Evolutionary conservation across 2,329 filamentous ascomycete species (phyloP).

Genomic region (Rhinocladiella mackenziei): DNA sequence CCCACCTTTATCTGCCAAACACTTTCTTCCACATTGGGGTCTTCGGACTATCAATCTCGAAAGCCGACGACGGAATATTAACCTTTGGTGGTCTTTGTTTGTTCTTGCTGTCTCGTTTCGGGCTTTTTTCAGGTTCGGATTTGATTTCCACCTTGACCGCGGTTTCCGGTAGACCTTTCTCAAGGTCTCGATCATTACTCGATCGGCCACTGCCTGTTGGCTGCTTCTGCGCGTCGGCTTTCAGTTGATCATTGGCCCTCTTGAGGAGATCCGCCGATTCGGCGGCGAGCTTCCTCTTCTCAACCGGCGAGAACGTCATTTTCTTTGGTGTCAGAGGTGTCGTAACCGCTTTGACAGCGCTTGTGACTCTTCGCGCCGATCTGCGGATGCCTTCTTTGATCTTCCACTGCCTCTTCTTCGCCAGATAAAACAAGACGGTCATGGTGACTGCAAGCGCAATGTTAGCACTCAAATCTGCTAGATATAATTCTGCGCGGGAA

Average conservation of each 20-base stretch:
- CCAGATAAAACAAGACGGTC: constrained; percentile 68
- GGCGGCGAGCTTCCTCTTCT: constrained; percentile 11
- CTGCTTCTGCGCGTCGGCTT: not conserved
- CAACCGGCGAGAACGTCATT: constrained; percentile 18
- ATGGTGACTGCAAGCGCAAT: constrained; percentile 14
- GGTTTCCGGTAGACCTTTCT: constrained; percentile 14
- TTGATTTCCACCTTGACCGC: constrained; percentile 9
- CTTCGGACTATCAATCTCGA: constrained; percentile 25
- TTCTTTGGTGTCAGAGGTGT: constrained; percentile 29
- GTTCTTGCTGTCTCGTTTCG: constrained; percentile 6
- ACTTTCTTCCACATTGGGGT: constrained; percentile 27
- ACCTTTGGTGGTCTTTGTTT: not conserved
- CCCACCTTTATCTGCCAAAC: constrained; percentile 19
- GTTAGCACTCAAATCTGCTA: constrained; percentile 1
- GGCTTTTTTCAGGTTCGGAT: not conserved
- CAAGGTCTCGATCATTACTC: constrained; percentile 6
- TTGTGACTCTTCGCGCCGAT: constrained; percentile 51
- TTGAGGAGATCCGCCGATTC: constrained; percentile 4
- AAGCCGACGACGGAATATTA: constrained; percentile 7
- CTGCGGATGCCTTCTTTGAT: constrained; percentile 67
- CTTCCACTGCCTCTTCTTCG: constrained; percentile 82
- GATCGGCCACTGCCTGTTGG: not conserved
- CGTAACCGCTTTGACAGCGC: constrained; percentile 29
- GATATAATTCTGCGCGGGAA: not conserved
- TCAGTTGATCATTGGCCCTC: constrained; percentile 7